phyloP scores from a whole-genome alignment of 441 rosid genomes.

The Erodium chrysanthum region DNA sequence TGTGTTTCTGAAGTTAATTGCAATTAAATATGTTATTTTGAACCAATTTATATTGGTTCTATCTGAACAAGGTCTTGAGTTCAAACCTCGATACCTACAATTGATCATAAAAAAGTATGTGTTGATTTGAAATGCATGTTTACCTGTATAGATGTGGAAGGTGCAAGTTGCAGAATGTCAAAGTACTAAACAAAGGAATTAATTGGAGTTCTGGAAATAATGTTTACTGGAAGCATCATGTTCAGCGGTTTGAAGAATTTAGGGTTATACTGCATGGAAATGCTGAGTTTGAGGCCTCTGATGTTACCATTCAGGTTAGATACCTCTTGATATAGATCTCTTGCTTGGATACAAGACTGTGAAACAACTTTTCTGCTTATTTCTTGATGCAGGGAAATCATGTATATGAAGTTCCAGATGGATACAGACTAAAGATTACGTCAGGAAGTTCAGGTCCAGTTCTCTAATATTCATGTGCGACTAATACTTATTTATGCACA shows the following conservation, averaged over 20 bases:
- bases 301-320: slow-evolving; percentile 61
- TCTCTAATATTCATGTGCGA: neutral
- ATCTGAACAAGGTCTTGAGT: no score
- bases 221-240: slow-evolving; percentile 77
- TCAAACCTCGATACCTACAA: no score
- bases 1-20: slow-evolving; percentile 6
- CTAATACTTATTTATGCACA: neutral
- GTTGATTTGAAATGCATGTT: neutral
- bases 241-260: slow-evolving; percentile 51
- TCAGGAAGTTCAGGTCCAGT: slow-evolving; percentile 48
- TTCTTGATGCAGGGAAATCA: slow-evolving; percentile 50
- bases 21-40: neutral
- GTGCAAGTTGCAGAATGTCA: slow-evolving; percentile 66
- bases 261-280: slow-evolving; percentile 73
- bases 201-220: slow-evolving; percentile 64
- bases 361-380: neutral
- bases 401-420: slow-evolving; percentile 77
- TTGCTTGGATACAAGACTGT: neutral
- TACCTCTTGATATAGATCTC: neutral
- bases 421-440: slow-evolving; percentile 55
- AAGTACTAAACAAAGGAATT: slow-evolving; percentile 62
- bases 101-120: no score
- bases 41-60: no score
- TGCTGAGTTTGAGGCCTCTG: slow-evolving; percentile 79
- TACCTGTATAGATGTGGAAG: slow-evolving; percentile 60